Evolutionary conservation across 495 filamentous ascomycete genomes (phyloP).

Genomic region (Daldinia bambusicola): DNA sequence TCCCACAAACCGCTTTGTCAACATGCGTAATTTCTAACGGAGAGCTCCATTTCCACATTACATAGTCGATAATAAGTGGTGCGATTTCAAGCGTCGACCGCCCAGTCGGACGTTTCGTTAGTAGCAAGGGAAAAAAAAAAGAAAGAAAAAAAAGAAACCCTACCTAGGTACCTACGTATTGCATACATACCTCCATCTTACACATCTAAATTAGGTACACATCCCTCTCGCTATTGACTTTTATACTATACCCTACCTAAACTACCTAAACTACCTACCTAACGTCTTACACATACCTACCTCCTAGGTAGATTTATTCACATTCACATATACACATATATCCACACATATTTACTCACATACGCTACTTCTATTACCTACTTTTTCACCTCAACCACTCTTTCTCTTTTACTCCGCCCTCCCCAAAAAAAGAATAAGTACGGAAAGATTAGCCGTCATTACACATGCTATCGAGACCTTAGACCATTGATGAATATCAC

Average conservation of each 20-base stretch:
- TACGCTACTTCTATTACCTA: too few relatives aligned
- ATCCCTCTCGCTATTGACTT: background rate
- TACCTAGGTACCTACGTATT: background rate
- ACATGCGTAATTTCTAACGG: constrained; percentile 23
- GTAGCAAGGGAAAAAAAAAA: background rate
- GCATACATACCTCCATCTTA: background rate
- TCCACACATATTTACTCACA: too few relatives aligned
- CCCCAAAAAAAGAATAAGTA: background rate
- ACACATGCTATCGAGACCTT: constrained; percentile 3
- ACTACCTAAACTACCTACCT: too few relatives aligned
- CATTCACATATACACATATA: too few relatives aligned
- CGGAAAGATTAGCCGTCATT: constrained; percentile 16
- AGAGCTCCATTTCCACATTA: constrained; percentile 13
- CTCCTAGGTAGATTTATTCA: too few relatives aligned
- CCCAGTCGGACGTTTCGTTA: constrained; percentile 7
- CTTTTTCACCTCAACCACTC: background rate
- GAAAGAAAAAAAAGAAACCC: too few relatives aligned
- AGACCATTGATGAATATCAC: constrained; percentile 33
- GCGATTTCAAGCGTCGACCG: constrained; percentile 10
- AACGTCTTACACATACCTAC: too few relatives aligned
- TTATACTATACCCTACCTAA: too few relatives aligned
- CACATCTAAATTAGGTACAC: too few relatives aligned
- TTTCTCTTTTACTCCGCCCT: background rate
- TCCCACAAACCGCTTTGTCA: constrained; percentile 30
- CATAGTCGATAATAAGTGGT: constrained; percentile 9